phyloP scores from a whole-genome alignment of 345 rosid species.

The Euclidium syriacum region DNA sequence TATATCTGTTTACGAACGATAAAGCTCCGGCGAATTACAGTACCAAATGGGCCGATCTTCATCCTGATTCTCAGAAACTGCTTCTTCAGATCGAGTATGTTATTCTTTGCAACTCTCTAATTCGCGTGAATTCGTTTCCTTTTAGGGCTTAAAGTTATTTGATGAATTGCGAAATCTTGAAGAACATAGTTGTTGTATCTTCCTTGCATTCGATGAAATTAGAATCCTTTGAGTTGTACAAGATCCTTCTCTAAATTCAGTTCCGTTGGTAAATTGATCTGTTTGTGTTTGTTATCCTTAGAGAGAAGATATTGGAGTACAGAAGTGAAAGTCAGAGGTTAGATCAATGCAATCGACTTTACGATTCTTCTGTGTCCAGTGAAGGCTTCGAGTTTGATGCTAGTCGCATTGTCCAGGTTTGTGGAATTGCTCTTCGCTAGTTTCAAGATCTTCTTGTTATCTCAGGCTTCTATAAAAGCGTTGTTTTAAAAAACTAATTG shows the following conservation, averaged over 20 bases:
- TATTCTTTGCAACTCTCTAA: not conserved
- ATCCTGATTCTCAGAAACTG: slow-evolving; percentile 82
- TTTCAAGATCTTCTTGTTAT: not conserved
- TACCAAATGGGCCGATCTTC: slow-evolving; percentile 94
- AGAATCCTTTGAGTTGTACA: slow-evolving; percentile 1
- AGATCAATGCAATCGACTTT: slow-evolving; percentile 90
- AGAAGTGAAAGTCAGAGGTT: slow-evolving; percentile 92
- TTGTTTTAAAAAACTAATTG: not conserved
- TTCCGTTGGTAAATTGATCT: not conserved
- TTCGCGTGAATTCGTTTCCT: not conserved
- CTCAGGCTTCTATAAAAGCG: not conserved
- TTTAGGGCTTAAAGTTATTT: not conserved
- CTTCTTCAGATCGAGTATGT: slow-evolving; percentile 82
- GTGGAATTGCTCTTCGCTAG: not conserved
- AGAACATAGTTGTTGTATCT: not conserved
- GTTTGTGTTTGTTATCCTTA: slow-evolving; percentile 16
- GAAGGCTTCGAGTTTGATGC: slow-evolving; percentile 93
- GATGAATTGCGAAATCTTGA: not conserved
- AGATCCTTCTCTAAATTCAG: not conserved
- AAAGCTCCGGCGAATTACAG: slow-evolving; percentile 86
- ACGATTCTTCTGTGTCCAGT: slow-evolving; percentile 81
- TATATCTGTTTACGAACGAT: slow-evolving; percentile 75
- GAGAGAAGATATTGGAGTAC: slow-evolving; percentile 73
- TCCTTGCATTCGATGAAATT: not conserved
- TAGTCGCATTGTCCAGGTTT: slow-evolving; percentile 81